Evolutionary conservation across 2,329 filamentous ascomycete genomes (phyloP).

Genomic region (Cladobotryum mycophilum): DNA sequence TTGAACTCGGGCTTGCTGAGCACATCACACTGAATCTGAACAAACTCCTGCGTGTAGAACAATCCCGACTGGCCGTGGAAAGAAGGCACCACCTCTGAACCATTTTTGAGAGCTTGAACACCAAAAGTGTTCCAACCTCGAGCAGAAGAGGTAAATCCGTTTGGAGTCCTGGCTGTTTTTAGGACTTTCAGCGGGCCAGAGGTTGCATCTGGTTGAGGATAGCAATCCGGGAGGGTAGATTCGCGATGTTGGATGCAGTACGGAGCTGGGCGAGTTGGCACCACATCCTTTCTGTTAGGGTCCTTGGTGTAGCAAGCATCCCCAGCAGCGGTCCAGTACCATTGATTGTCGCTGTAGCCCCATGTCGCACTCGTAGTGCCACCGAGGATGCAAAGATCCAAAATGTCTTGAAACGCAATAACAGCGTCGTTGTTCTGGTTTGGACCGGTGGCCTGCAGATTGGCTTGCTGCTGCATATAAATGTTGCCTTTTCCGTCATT

Average conservation of each 20-base stretch:
- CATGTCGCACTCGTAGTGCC: constrained; percentile 1
- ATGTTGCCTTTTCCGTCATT: not conserved
- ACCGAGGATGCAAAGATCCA: constrained; percentile 3
- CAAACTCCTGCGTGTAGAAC: constrained; percentile 9
- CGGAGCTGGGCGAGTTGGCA: constrained; percentile 3
- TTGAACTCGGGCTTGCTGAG: constrained; percentile 7
- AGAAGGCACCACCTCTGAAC: constrained; percentile 1
- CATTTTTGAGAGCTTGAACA: constrained; percentile 5
- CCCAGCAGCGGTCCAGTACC: constrained; percentile 4
- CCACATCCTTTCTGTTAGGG: not conserved
- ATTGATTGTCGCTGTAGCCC: constrained; percentile 5
- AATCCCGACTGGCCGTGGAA: constrained; percentile 10
- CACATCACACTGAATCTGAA: constrained; percentile 11
- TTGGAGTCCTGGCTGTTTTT: not conserved
- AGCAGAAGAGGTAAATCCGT: constrained; percentile 5
- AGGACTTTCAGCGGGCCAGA: constrained; percentile 2
- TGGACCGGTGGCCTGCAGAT: not conserved
- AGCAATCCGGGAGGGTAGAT: not conserved
- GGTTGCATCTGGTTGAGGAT: constrained; percentile 1
- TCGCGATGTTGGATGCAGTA: constrained; percentile 7
- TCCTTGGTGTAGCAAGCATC: not conserved
- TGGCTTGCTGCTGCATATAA: constrained; percentile 10
- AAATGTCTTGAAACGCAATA: constrained; percentile 5
- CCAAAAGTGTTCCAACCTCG: constrained; percentile 7
- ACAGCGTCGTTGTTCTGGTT: constrained; percentile 1